Conservation (phyloP, 495 filamentous ascomycete species). For the Neurospora tetraspora region DNA sequence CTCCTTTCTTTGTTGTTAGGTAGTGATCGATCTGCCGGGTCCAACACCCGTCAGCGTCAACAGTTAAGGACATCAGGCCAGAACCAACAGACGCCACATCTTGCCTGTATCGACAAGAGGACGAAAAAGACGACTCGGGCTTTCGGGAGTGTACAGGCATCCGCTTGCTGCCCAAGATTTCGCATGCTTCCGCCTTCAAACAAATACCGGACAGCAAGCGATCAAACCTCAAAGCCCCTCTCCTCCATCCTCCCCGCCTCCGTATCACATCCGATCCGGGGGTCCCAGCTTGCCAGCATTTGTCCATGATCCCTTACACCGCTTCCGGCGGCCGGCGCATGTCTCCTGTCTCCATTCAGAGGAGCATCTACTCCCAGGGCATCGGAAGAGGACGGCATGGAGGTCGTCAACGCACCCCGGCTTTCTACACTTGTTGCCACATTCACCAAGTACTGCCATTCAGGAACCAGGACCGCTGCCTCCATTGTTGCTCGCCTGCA, state of each 20-base stretch:
- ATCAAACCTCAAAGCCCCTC: neutral
- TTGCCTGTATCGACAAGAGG: neutral
- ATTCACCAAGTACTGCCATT: neutral
- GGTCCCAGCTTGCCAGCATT: neutral
- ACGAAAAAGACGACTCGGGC: neutral
- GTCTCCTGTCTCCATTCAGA: neutral
- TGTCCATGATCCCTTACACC: neutral
- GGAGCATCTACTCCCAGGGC: neutral
- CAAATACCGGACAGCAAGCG: neutral
- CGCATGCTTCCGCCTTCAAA: neutral
- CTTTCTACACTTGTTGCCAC: neutral
- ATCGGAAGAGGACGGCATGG: neutral
- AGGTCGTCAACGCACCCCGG: neutral
- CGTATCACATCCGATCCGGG: neutral
- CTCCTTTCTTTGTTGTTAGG: neutral
- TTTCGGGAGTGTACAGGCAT: neutral
- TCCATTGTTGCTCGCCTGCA: neutral
- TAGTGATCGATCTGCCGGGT: neutral
- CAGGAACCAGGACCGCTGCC: neutral
- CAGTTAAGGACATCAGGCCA: neutral
- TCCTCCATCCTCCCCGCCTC: neutral
- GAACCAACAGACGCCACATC: neutral
- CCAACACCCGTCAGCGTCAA: neutral
- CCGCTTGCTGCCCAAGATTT: neutral
- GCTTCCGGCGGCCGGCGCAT: neutral